phyloP scores from a whole-genome alignment of 2,329 filamentous ascomycete genomes.

The Orbilia blumenaviensis region DNA sequence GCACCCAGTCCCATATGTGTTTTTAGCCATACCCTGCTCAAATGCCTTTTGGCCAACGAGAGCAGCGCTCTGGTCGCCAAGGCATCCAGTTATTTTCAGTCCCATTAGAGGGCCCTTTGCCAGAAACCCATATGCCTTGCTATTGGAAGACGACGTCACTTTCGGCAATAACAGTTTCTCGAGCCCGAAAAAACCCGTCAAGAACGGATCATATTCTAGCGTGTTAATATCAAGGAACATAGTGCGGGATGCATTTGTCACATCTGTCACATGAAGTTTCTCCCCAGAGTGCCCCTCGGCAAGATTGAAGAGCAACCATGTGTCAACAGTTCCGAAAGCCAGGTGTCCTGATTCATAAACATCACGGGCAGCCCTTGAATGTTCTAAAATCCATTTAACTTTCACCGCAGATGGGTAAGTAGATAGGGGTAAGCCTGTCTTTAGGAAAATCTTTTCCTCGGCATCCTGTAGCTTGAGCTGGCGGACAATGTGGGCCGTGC shows the following conservation, averaged over 20 bases:
- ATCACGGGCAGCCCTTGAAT: constrained; percentile 71
- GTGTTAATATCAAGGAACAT: constrained; percentile 94
- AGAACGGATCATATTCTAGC: constrained; percentile 78
- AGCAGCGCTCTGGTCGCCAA: constrained; percentile 87
- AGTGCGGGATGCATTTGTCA: constrained; percentile 86
- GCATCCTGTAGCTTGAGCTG: constrained; percentile 75
- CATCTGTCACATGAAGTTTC: constrained; percentile 81
- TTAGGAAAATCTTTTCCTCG: constrained; percentile 73
- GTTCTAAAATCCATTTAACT: constrained; percentile 80
- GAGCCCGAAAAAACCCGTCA: constrained; percentile 82
- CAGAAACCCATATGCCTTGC: constrained; percentile 75
- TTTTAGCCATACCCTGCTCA: constrained; percentile 82
- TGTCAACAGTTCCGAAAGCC: constrained; percentile 86
- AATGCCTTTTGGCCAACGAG: constrained; percentile 88
- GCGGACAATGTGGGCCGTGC: constrained; percentile 77
- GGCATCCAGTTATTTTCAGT: constrained; percentile 79
- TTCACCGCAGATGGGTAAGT: constrained; percentile 90
- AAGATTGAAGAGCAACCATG: constrained; percentile 85
- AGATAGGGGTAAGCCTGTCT: constrained; percentile 83
- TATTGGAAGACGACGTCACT: constrained; percentile 82
- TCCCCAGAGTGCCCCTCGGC: constrained; percentile 73
- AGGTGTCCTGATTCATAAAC: constrained; percentile 77
- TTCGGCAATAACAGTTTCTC: constrained; percentile 79
- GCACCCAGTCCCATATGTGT: constrained; percentile 89
- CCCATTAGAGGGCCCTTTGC: constrained; percentile 73